These are phyloP conservation scores for Cornus florida DNA, from an alignment of 148 eudicot genomes.

Conservation along the genomic window DNA sequence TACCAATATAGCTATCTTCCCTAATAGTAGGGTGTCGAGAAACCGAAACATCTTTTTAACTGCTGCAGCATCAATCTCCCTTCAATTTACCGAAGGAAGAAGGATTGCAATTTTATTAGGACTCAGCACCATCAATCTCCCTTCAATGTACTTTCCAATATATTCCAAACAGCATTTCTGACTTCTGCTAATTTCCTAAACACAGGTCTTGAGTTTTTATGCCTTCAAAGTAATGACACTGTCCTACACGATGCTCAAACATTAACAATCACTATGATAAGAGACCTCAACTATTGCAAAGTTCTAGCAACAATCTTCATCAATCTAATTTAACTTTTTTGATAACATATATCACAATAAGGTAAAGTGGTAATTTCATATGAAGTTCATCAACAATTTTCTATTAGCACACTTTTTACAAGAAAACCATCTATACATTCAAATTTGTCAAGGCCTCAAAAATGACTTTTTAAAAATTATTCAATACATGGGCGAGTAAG, in stretches of 20 bases:
- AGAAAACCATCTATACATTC: not conserved
- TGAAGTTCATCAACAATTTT: too few species aligned
- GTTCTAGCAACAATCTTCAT: not conserved
- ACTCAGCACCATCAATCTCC: too few species aligned
- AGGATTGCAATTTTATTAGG: too few species aligned
- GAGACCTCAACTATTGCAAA: not conserved
- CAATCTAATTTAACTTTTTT: not conserved
- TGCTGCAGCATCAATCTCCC: not conserved
- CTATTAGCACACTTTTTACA: not conserved
- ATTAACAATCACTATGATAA: not conserved
- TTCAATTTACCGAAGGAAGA: not conserved
- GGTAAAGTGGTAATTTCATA: not conserved
- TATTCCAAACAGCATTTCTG: constrained; percentile 1
- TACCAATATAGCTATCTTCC: not conserved
- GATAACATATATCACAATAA: not conserved
- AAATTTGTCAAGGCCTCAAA: not conserved
- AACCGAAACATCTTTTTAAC: not conserved
- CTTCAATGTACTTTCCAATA: not conserved
- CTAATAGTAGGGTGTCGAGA: not conserved
- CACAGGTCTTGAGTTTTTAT: not conserved
- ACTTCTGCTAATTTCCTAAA: not conserved
- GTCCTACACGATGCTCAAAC: not conserved
- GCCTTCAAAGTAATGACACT: not conserved
- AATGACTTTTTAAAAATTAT: too few species aligned
- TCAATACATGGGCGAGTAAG: too few species aligned